phyloP scores from a whole-genome alignment of 805 yeast species.

The Saccharomycopsis sp. region DNA sequence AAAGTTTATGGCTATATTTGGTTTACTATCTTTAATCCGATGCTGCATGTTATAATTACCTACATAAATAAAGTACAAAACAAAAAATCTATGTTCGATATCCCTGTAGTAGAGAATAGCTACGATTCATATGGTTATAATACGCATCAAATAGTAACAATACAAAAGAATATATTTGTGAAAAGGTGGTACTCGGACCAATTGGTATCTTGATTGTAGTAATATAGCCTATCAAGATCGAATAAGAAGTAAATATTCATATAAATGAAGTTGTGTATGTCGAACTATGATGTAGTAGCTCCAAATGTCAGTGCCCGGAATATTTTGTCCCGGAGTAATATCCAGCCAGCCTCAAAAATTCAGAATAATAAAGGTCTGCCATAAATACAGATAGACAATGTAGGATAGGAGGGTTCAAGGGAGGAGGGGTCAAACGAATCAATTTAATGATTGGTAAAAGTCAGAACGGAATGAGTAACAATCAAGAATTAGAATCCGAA shows the following conservation, averaged over 20 bases:
- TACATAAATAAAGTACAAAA: background rate
- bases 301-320: too few relatives aligned
- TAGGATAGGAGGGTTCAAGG: background rate
- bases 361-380: too few relatives aligned
- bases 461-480: background rate
- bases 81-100: too few relatives aligned
- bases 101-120: too few relatives aligned
- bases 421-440: background rate
- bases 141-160: too few relatives aligned
- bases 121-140: too few relatives aligned
- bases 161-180: too few relatives aligned
- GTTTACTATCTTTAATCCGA: too few relatives aligned
- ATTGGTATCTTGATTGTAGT: background rate
- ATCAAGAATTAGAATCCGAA: background rate
- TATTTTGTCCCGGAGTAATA: too few relatives aligned
- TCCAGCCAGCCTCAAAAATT: background rate
- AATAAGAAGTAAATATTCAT: too few relatives aligned
- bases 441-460: background rate
- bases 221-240: background rate
- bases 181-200: background rate
- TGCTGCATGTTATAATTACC: background rate
- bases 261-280: background rate
- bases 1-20: too few relatives aligned
- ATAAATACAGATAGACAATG: too few relatives aligned
- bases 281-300: background rate